Base-by-base conservation (phyloP, 371 early-diverging fungal genomes). In the Mucor circinelloides region DNA sequence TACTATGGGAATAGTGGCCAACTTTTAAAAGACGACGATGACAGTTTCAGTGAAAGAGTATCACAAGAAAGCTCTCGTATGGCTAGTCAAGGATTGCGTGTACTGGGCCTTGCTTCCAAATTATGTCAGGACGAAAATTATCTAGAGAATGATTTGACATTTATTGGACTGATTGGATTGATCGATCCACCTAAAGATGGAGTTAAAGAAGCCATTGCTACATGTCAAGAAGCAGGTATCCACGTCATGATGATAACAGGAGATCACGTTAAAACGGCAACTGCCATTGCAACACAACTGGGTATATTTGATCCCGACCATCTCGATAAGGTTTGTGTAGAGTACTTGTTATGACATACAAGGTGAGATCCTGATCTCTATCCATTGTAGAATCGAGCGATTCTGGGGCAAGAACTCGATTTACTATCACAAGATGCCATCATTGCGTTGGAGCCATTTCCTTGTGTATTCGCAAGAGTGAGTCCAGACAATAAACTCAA, bases 401-500 rank as follows among this genome's bases (percentile, higher is more conserved):
- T 94, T 90, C 90, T 90, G 19, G 95, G 93, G n/a, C 83, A 80
- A 50, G 93, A 94, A 68, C 83, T 96, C 30, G 95, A 96, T 71
- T 70, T 89, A 25, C 71, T 96, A 63, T 85, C 92, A 0, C 94
- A 94, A 46, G 93, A 93, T 34, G 84, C 89, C 6, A 79, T 96
- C 30, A 86, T 91, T 13, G 85, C 77, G 8, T 74, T 95, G 38
- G 78, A 83, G 2, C 92, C 94, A 31, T 91, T 95, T 64, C 96
- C 95, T 9, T 85, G 86, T n/a, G 95, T 97, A 3, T 93, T 97
- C 82, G 96, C 97, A 0, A 87, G 98, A 50, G 93, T 94, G 73
- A 88, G 85, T 58, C 97, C 99, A 2, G 96, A 97, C 70, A 96
- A 95, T 76, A 98, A 98, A 77, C 85, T 96, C 58, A 94, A 92